These are phyloP conservation scores for Cladophialophora carrionii DNA, from an alignment of 2,329 filamentous ascomycete species.

Conservation along the genomic window DNA sequence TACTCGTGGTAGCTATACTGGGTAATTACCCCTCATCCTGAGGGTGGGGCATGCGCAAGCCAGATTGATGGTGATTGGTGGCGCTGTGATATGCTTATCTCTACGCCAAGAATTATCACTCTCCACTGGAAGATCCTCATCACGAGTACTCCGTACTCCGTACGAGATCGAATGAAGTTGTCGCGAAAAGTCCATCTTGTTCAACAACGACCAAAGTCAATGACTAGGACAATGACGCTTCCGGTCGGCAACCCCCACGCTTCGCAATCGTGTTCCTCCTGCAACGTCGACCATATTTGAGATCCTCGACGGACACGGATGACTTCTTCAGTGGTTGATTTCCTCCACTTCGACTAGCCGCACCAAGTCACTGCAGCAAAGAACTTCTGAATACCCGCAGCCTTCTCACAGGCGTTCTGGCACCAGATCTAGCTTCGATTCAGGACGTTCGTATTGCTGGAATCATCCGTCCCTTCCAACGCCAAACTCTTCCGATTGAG, in stretches of 20 bases:
- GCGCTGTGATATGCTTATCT: neutral
- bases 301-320: neutral
- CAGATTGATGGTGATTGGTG: neutral
- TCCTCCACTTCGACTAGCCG: neutral
- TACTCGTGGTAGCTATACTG: too few relatives aligned
- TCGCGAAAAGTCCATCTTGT: too few relatives aligned
- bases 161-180: too few relatives aligned
- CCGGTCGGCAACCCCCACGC: too few relatives aligned
- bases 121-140: too few relatives aligned
- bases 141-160: too few relatives aligned
- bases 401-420: neutral
- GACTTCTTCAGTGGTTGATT: neutral
- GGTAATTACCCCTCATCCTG: neutral
- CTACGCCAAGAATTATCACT: neutral
- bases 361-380: neutral
- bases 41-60: neutral
- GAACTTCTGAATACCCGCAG: neutral
- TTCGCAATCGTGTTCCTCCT: neutral
- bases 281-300: neutral
- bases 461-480: neutral
- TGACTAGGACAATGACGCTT: neutral
- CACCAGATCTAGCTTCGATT: neutral
- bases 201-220: neutral
- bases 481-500: neutral
- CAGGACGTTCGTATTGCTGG: neutral